Base-by-base conservation (phyloP, 2,329 filamentous ascomycete genomes). In the Seiridium cupressi region DNA sequence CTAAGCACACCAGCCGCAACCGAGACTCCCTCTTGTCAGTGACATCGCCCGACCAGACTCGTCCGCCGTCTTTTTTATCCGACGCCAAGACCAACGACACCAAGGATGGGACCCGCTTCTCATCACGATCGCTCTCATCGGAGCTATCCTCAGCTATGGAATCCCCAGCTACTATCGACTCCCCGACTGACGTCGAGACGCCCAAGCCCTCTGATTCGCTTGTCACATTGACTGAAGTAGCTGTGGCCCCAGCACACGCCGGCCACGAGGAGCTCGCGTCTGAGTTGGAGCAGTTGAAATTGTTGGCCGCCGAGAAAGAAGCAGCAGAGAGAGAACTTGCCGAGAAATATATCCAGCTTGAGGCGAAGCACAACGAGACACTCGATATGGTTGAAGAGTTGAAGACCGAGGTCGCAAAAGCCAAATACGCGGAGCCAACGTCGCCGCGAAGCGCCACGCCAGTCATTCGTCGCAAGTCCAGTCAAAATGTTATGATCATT, bases 391-490 rank as follows among this genome's bases (percentile, higher is more conserved):
- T 99, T 1, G 93, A 98, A 68, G 91, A 95, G 70, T 87, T 99
- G 61, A 97, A 96, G 81, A 87, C 88, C 0, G 92, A 97, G 69
- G 81, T 97, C 4, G 87, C 90, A 48, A 92, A 91, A 72, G 88
- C 91, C n/a, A 90, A 89, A 66, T 82, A 77, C 54, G 79, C 79
- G 38, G 82, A 87, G 62, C 77, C 80, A 36, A 79, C 83, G 0
- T 88, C 89, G n/a, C 83, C 86, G 4, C 84, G 86, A 38, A 82
- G 86, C 8, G 82, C 80, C n/a, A 85, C 86, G 1, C 88, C 89
- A n/a, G 87, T 97, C 66, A 93, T 97, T 69, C 91, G 93, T 64
- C 88, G 94, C 68, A 97, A 97, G 78, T 96, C 93, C 3, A 96
- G 92, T 72, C 93, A 97, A 74, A 95, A 90, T 62, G 82, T 96